phyloP scores from a whole-genome alignment of 257 asterid species.

The Gentiana dahurica region DNA sequence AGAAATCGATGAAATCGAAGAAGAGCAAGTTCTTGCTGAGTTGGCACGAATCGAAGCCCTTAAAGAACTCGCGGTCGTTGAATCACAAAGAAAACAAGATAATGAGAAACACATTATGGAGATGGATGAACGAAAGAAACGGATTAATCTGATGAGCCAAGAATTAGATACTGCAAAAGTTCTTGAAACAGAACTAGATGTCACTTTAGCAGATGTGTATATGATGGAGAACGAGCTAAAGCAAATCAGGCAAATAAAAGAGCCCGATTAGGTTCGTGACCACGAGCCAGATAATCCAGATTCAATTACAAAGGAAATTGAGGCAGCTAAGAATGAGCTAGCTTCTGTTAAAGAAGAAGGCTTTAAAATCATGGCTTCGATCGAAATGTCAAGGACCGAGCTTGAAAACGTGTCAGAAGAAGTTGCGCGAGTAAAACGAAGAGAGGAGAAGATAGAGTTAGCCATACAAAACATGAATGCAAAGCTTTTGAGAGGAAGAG shows the following conservation, averaged over 20 bases:
- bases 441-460: conserved; percentile 43
- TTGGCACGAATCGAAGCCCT: conserved; percentile 79
- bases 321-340: conserved; percentile 39
- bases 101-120: conserved; percentile 27
- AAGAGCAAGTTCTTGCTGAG: conserved; percentile 83
- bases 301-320: conserved; percentile 39
- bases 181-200: conserved; percentile 34
- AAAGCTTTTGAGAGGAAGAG: conserved; percentile 57
- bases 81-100: conserved; percentile 33
- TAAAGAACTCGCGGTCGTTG: conserved; percentile 51
- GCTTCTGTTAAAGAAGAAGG: conserved; percentile 37
- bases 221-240: conserved; percentile 41
- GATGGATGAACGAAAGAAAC: conserved; percentile 33
- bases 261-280: conserved; percentile 12
- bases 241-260: conserved; percentile 18
- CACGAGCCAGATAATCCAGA: conserved; percentile 12
- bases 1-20: conserved; percentile 56
- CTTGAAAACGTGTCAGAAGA: conserved; percentile 41
- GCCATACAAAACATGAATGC: conserved; percentile 48
- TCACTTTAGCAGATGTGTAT: conserved; percentile 40
- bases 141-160: conserved; percentile 19
- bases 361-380: conserved; percentile 71
- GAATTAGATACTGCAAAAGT: conserved; percentile 33
- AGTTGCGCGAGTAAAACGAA: conserved; percentile 35
- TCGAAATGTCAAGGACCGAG: conserved; percentile 58